Evolutionary conservation across 2,329 filamentous ascomycete genomes (phyloP).

Genomic region (Aspergillus candidus): DNA sequence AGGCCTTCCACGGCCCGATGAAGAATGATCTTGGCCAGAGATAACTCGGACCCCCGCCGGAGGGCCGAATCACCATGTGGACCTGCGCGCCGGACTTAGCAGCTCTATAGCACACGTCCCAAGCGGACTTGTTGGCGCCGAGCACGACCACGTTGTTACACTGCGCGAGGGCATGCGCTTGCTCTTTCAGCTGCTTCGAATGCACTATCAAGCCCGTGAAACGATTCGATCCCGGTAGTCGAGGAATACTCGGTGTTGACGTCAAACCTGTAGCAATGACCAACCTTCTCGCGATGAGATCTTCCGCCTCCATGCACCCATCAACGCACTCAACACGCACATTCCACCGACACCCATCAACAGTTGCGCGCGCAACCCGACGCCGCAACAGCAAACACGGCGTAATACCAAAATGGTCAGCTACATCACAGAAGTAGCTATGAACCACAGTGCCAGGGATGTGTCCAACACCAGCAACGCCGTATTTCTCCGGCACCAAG

Average conservation of each 20-base stretch:
- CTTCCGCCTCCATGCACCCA: neutral
- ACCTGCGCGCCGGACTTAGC: conserved; percentile 48
- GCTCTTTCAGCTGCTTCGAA: conserved; percentile 43
- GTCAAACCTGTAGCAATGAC: conserved; percentile 54
- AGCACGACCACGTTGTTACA: conserved; percentile 46
- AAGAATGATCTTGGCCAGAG: conserved; percentile 53
- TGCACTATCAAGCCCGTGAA: conserved; percentile 51
- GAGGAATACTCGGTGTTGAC: conserved; percentile 48
- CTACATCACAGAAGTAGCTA: conserved; percentile 51
- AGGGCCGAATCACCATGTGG: conserved; percentile 53
- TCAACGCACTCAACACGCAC: conserved; percentile 7
- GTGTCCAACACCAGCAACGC: conserved; percentile 43
- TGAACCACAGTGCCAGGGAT: conserved; percentile 50
- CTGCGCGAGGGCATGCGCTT: conserved; percentile 18
- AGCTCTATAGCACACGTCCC: conserved; percentile 54
- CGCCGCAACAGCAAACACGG: conserved; percentile 1
- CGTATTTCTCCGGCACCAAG: conserved; percentile 36
- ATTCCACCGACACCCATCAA: conserved; percentile 14
- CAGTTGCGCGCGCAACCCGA: neutral
- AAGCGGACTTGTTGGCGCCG: conserved; percentile 55
- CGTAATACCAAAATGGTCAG: conserved; percentile 45
- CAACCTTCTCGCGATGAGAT: conserved; percentile 37
- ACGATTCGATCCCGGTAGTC: conserved; percentile 40
- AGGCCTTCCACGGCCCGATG: conserved; percentile 20
- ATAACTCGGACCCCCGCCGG: conserved; percentile 51